Percentiles rank a stretch among this genome's conserved stretches.
phyloP scores from a whole-genome alignment of 2,329 filamentous ascomycete species.

The Colletotrichum viniferum region DNA sequence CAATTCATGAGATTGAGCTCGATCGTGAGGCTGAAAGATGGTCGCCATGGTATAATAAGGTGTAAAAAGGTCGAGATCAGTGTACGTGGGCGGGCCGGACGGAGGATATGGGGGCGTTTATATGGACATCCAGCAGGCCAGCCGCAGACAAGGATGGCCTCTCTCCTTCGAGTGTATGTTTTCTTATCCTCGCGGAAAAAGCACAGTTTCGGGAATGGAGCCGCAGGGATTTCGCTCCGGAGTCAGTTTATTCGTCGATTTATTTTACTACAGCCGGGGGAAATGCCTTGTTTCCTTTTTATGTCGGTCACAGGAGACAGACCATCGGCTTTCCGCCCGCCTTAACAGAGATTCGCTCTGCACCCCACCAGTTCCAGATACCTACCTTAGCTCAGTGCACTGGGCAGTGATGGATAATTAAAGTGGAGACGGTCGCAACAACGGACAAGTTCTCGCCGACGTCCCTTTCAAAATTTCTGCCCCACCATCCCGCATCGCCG shows the following conservation, averaged over 20 bases:
- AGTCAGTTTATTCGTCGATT: neutral
- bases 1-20: neutral
- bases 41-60: neutral
- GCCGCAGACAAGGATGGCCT: neutral
- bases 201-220: neutral
- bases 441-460: conserved; percentile 12
- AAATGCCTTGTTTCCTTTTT: neutral
- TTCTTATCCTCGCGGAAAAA: conserved; percentile 6
- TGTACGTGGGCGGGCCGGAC: neutral
- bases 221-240: conserved; percentile 8
- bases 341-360: conserved; percentile 6
- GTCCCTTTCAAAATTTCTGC: conserved; percentile 18
- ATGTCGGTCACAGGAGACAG: neutral
- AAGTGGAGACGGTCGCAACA: neutral
- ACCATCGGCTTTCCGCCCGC: neutral
- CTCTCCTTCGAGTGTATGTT: neutral
- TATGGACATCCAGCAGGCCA: neutral
- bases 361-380: conserved; percentile 1
- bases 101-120: conserved; percentile 15
- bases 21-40: neutral
- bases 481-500: conserved; percentile 18
- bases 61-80: neutral
- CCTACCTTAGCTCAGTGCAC: neutral
- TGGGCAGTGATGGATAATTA: neutral
- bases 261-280: neutral